Evolutionary conservation across 2,329 filamentous ascomycete species (phyloP), one percentile per base, ranked within the genome.

Genomic region (Monosporascus ibericus): DNA sequence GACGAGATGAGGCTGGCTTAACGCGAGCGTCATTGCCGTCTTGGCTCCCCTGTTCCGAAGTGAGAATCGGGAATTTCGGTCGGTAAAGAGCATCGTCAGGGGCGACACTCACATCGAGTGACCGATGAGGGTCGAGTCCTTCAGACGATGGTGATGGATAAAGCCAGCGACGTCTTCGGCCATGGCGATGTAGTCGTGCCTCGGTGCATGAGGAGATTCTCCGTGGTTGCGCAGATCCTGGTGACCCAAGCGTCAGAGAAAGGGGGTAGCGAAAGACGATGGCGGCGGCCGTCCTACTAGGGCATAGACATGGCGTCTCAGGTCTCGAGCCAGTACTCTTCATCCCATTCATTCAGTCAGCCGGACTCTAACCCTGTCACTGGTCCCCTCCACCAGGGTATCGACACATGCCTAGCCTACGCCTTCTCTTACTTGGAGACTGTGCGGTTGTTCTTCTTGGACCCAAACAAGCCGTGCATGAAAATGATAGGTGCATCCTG

Each of bases 171-270:
- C 84, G 63, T 97, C 92, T 58, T 85, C 81, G 5, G 92, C 90
- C 81, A 97, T 91, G 44, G 83, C 79, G 1, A 72, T 69, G 69
- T 97, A 97, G 72, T 92, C 86, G 69, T 97, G 94, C 1, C 75
- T 76, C 1, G 76, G 72, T 49, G 84, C 70, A 70, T 96, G 92
- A 1, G 90, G 88, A 1, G 90, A 95, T 39, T 95, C 87, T 63
- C 92, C 92, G 74, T 97, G 92, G 66, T 97, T 97, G 60, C 92
- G 84, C 18, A 96, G 80, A 68, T 97, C 92, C 87, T 91, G 56
- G 44, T 27, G 52, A 40, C 49, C 18, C 18, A n/a, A 9, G 20
- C 38, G 20, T 44, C 39, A 48, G 55, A 59, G 51, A 52, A 37
- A 40, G 54, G 39, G 57, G 49, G 36, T 27, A 51, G 15, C 14